Conservation (phyloP, 2,329 filamentous ascomycete genomes). For the Chalara sp. region DNA sequence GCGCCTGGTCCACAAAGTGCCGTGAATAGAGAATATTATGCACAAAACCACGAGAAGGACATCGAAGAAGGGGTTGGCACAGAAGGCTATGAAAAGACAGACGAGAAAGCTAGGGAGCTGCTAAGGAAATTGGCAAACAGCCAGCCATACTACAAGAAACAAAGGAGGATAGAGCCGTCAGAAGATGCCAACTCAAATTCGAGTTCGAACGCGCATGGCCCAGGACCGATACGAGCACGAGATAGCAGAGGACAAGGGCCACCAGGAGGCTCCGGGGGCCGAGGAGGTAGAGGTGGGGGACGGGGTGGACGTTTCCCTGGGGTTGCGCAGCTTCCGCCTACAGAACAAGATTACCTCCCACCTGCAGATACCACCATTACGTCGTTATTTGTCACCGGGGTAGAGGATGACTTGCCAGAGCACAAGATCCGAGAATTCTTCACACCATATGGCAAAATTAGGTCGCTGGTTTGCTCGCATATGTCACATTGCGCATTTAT, state of each 20-base stretch:
- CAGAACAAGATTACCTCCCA: conserved; percentile 77
- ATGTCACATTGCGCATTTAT: conserved; percentile 96
- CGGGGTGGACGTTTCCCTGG: conserved; percentile 54
- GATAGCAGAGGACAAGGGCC: conserved; percentile 47
- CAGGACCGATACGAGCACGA: conserved; percentile 73
- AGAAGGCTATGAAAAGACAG: conserved; percentile 93
- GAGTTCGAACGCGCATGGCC: conserved; percentile 41
- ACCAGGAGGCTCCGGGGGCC: conserved; percentile 19
- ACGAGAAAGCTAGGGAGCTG: conserved; percentile 90
- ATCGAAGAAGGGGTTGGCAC: conserved; percentile 85
- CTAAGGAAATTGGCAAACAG: conserved; percentile 79
- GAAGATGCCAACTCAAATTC: conserved; percentile 31
- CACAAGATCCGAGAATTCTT: conserved; percentile 89
- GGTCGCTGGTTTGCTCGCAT: conserved; percentile 91
- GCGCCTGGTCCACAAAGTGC: conserved; percentile 86
- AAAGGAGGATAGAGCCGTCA: conserved; percentile 62
- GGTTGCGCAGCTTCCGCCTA: conserved; percentile 68
- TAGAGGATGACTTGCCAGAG: conserved; percentile 94
- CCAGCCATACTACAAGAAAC: conserved; percentile 92
- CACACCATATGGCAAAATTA: conserved; percentile 78
- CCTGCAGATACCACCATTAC: conserved; percentile 81
- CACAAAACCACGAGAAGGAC: conserved; percentile 92
- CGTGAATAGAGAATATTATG: conserved; percentile 95
- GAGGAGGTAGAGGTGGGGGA: conserved; percentile 32
- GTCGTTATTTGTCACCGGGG: conserved; percentile 88